Percentiles rank a stretch among this genome's conserved stretches.
Conservation (phyloP, 495 filamentous ascomycete species). For the Collariella sp. region DNA sequence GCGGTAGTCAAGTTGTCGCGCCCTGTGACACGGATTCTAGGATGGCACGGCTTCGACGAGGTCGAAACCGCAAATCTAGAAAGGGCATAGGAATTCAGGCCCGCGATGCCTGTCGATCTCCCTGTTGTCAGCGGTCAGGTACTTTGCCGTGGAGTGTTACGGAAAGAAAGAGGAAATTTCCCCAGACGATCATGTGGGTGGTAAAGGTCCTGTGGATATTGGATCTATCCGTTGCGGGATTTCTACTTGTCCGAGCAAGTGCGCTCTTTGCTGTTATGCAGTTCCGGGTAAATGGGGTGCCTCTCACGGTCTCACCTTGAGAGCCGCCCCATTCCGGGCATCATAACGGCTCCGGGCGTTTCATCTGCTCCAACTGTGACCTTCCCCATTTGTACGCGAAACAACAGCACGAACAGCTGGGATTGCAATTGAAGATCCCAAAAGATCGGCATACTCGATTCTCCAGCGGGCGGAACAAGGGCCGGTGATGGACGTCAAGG, state of each 20-base stretch:
- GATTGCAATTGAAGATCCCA: not conserved
- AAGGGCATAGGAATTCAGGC: not conserved
- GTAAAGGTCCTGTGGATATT: not conserved
- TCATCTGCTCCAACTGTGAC: conserved; percentile 6
- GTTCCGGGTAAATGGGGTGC: conserved; percentile 3
- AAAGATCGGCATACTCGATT: conserved; percentile 1
- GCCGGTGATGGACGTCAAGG: not conserved
- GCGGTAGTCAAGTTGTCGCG: too few relatives aligned
- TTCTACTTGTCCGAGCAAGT: not conserved
- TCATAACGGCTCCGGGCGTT: not conserved
- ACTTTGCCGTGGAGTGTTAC: not conserved
- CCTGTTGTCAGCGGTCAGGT: not conserved
- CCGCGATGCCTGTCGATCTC: not conserved
- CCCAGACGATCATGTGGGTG: not conserved
- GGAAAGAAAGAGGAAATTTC: not conserved
- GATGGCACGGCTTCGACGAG: too few relatives aligned
- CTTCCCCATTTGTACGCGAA: not conserved
- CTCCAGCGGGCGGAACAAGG: conserved; percentile 1
- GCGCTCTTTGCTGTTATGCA: not conserved
- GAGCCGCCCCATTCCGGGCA: not conserved
- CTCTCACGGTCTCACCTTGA: not conserved
- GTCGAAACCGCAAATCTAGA: too few relatives aligned
- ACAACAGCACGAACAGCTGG: not conserved
- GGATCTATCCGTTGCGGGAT: not conserved
- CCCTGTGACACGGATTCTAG: too few relatives aligned